A percentile compares a stretch with the other conserved stretches of the same genome.
These are phyloP conservation scores for Suillus tomentosus DNA, from an alignment of 768 basidiomycete genomes.

Conservation along the genomic window DNA sequence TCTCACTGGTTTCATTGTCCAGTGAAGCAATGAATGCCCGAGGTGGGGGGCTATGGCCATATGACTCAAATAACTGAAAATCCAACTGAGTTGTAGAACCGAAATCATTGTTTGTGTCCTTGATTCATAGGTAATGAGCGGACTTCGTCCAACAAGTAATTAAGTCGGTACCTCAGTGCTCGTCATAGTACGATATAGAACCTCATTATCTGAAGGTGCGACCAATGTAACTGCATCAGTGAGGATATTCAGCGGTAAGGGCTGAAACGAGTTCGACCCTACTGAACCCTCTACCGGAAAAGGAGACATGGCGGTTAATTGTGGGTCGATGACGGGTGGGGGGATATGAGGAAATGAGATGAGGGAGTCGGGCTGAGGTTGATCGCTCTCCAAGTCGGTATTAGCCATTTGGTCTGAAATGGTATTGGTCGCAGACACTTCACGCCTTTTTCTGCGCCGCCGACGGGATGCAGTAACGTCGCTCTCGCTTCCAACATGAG, in stretches of 20 bases:
- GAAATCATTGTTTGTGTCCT: constrained; percentile 20
- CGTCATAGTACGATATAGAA: constrained; percentile 19
- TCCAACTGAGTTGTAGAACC: constrained; percentile 13
- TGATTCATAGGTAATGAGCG: constrained; percentile 28
- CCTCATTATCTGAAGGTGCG: constrained; percentile 12
- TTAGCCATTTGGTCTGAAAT: constrained; percentile 11
- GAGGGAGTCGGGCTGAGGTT: neutral
- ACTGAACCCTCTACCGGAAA: constrained; percentile 16
- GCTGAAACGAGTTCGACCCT: constrained; percentile 8
- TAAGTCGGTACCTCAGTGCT: constrained; percentile 34
- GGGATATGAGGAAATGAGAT: constrained; percentile 13
- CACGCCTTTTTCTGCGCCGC: constrained; percentile 24
- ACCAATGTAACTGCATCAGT: constrained; percentile 14
- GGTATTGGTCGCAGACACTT: constrained; percentile 10
- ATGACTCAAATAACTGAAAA: constrained; percentile 8
- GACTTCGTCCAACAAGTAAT: constrained; percentile 22
- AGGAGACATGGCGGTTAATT: constrained; percentile 21
- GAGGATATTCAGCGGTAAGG: constrained; percentile 13
- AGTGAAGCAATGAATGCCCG: constrained; percentile 16
- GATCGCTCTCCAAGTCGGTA: constrained; percentile 5
- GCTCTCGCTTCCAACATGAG: constrained; percentile 35
- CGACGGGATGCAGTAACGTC: constrained; percentile 27
- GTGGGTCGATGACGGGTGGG: constrained; percentile 29
- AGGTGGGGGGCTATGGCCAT: constrained; percentile 6
- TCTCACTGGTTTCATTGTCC: constrained; percentile 18